Conservation (phyloP, 1,284 basidiomycete genomes). For the Microbotryum violaceum region DNA sequence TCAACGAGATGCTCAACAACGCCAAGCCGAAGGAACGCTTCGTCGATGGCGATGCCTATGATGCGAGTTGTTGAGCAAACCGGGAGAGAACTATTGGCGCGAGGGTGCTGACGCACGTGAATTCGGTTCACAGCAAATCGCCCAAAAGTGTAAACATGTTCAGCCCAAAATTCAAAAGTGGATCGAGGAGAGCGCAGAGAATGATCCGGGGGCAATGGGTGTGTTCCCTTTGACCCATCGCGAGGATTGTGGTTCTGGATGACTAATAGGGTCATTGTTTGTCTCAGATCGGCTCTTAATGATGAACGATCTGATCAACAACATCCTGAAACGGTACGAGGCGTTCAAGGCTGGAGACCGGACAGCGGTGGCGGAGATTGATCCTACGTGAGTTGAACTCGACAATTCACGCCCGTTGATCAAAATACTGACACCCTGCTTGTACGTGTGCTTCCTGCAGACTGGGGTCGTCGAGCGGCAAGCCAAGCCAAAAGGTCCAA, state of each 20-base stretch:
- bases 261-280: not conserved
- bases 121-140: slow-evolving; percentile 63
- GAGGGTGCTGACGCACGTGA: not conserved
- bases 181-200: slow-evolving; percentile 81
- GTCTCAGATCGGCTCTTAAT: slow-evolving; percentile 75
- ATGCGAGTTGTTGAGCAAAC: slow-evolving; percentile 50
- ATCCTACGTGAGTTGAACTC: slow-evolving; percentile 38
- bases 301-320: slow-evolving; percentile 97
- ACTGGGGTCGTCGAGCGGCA: not conserved
- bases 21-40: slow-evolving; percentile 53
- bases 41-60: slow-evolving; percentile 76
- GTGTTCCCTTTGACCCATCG: slow-evolving; percentile 31
- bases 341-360: slow-evolving; percentile 86
- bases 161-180: slow-evolving; percentile 95
- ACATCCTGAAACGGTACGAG: slow-evolving; percentile 78
- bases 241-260: not conserved
- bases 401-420: not conserved
- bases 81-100: not conserved
- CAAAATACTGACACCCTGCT: not conserved
- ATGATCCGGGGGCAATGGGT: slow-evolving; percentile 69
- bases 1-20: slow-evolving; percentile 96
- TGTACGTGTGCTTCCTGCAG: not conserved
- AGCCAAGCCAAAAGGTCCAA: not conserved
- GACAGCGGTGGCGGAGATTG: slow-evolving; percentile 52
- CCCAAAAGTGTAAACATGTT: slow-evolving; percentile 68